phyloP scores from a whole-genome alignment of 2,329 filamentous ascomycete genomes.

The Pseudocercospora pini-densiflorae region DNA sequence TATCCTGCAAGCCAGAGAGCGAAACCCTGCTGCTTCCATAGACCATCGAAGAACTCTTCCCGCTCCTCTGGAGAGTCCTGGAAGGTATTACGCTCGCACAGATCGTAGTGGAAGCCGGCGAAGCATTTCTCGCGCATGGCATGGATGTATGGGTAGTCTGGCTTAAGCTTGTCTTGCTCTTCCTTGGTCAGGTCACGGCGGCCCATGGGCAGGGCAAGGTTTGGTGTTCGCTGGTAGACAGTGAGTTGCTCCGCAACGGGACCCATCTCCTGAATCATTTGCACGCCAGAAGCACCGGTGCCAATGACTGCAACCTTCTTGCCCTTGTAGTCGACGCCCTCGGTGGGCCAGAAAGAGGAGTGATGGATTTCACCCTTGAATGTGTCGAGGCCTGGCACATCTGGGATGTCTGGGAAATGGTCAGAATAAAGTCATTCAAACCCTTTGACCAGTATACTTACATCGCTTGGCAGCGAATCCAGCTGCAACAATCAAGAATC shows the following conservation, averaged over 20 bases:
- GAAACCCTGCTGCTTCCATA: conserved; percentile 45
- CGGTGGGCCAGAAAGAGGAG: conserved; percentile 47
- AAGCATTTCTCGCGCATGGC: conserved; percentile 58
- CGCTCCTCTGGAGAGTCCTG: conserved; percentile 49
- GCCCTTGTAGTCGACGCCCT: conserved; percentile 56
- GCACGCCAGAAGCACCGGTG: conserved; percentile 67
- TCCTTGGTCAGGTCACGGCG: conserved; percentile 53
- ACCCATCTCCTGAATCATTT: conserved; percentile 63
- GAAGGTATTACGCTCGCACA: conserved; percentile 58
- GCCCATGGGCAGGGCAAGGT: conserved; percentile 67
- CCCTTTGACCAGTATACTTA: conserved; percentile 4
- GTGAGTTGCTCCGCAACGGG: conserved; percentile 48
- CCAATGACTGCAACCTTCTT: conserved; percentile 68
- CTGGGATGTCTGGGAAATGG: conserved; percentile 53
- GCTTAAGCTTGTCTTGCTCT: conserved; percentile 55
- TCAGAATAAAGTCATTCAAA: conserved; percentile 1
- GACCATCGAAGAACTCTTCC: conserved; percentile 49
- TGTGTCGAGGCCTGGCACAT: conserved; percentile 62
- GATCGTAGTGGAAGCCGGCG: conserved; percentile 64
- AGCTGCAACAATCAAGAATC: conserved; percentile 58
- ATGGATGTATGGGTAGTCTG: conserved; percentile 55
- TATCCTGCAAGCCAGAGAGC: conserved; percentile 38
- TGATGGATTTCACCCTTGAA: conserved; percentile 62
- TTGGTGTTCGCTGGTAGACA: conserved; percentile 71
- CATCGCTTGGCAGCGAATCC: conserved; percentile 64